Evolutionary conservation across 2,329 filamentous ascomycete species (phyloP).

Genomic region (Pyricularia pennisetigena): DNA sequence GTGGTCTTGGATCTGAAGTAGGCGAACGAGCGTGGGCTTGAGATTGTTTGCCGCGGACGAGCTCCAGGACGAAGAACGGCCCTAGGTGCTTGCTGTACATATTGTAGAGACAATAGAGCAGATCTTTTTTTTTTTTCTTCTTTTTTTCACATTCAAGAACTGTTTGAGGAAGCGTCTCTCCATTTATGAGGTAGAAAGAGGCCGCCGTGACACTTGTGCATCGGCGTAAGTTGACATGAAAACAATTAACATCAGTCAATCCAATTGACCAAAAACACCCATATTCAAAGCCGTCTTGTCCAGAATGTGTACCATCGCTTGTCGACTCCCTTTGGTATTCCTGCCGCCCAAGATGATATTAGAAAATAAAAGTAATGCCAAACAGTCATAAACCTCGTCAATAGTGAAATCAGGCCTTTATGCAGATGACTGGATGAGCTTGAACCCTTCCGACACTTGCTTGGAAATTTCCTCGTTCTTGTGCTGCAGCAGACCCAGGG

Average conservation of each 20-base stretch:
- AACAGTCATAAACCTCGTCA: constrained; percentile 2
- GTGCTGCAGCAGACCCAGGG: constrained; percentile 78
- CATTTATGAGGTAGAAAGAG: neutral
- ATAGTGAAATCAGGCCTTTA: constrained; percentile 18
- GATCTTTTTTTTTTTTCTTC: neutral
- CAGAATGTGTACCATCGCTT: neutral
- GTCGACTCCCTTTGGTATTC: neutral
- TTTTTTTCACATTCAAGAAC: neutral
- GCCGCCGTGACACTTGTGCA: neutral
- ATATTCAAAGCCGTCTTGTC: neutral
- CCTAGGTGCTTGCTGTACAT: neutral
- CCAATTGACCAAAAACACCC: neutral
- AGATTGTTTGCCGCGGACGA: no score
- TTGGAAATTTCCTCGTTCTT: constrained; percentile 87
- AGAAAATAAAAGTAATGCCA: neutral
- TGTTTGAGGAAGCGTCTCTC: neutral
- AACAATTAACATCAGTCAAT: neutral
- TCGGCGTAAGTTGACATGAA: neutral
- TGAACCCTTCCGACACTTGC: constrained; percentile 65
- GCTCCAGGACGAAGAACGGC: neutral
- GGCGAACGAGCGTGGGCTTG: neutral
- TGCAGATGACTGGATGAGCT: constrained; percentile 54
- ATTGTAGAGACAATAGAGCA: neutral
- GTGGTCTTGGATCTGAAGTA: neutral
- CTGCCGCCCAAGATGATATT: neutral